Evolutionary conservation across 2,329 filamentous ascomycete species (phyloP).

Genomic region (Raffaelea ambrosiae): DNA sequence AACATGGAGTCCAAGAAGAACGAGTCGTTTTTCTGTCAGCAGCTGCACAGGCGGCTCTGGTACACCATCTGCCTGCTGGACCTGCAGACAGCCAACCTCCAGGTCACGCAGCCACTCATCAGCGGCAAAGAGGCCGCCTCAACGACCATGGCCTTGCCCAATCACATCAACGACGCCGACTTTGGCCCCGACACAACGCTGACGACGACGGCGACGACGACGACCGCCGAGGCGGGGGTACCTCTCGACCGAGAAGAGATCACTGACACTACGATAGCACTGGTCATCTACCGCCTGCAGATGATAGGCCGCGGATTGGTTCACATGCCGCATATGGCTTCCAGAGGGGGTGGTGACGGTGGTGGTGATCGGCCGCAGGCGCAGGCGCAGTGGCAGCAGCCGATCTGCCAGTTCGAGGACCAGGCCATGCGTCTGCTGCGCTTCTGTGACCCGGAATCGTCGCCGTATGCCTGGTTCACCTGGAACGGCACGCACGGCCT

Average conservation of each 20-base stretch:
- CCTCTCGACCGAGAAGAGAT: constrained; percentile 13
- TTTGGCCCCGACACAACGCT: constrained; percentile 14
- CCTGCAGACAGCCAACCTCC: constrained; percentile 13
- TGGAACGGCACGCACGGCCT: constrained; percentile 17
- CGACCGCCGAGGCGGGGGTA: too few species aligned
- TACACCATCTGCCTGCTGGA: constrained; percentile 17
- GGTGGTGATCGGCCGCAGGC: too few species aligned
- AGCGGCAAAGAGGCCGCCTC: constrained; percentile 6
- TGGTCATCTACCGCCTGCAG: constrained; percentile 18
- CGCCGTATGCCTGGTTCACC: constrained; percentile 20
- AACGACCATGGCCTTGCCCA: constrained; percentile 5
- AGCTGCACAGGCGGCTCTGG: constrained; percentile 16
- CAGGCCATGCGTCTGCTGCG: background rate
- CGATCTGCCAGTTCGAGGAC: constrained; percentile 10
- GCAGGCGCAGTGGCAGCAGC: too few species aligned
- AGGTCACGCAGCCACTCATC: constrained; percentile 16
- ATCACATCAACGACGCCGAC: constrained; percentile 9
- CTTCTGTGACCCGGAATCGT: constrained; percentile 19
- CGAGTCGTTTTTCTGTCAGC: constrained; percentile 14
- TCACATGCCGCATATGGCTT: too few species aligned
- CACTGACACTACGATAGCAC: constrained; percentile 20
- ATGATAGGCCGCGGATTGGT: constrained; percentile 14
- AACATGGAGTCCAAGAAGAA: background rate
- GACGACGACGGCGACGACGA: too few species aligned
- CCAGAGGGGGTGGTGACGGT: too few species aligned